Evolutionary conservation across 1,284 basidiomycete species (phyloP).

Genomic region (Cerrena zonata): DNA sequence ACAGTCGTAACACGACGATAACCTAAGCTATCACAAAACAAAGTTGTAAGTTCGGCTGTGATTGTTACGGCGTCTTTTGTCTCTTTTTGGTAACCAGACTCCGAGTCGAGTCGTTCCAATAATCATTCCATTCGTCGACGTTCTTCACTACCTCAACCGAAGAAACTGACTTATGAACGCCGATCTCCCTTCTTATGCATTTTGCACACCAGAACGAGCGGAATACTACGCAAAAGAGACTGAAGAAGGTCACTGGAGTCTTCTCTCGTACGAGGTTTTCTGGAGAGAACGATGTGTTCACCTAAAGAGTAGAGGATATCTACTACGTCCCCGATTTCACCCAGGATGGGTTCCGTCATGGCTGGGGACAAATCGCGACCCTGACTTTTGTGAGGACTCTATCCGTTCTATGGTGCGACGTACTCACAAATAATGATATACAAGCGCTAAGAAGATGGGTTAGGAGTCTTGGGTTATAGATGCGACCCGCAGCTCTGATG

Average conservation of each 20-base stretch:
- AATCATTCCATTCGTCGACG: no score
- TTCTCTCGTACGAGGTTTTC: neutral
- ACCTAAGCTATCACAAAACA: no score
- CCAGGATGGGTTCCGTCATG: slow-evolving; percentile 3
- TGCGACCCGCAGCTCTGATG: neutral
- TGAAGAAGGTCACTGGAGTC: neutral
- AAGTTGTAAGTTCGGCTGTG: no score
- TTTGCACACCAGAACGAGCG: neutral
- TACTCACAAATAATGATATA: neutral
- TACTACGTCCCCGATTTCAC: slow-evolving; percentile 2
- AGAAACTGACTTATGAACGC: no score
- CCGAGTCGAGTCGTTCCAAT: no score
- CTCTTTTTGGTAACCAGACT: no score
- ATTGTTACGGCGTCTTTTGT: no score
- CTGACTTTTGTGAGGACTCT: neutral
- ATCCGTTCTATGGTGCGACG: neutral
- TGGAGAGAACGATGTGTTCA: slow-evolving; percentile 1
- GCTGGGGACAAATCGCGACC: neutral
- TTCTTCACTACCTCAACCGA: no score
- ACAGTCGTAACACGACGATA: no score
- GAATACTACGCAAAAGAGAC: neutral
- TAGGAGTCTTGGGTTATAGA: neutral
- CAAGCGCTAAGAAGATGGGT: neutral
- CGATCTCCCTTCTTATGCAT: neutral
- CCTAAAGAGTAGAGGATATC: neutral